A percentile compares a stretch with the other conserved stretches of the same genome.
These are phyloP conservation scores for Rhazya stricta DNA, from an alignment of 257 asterid genomes.

Conservation along the genomic window DNA sequence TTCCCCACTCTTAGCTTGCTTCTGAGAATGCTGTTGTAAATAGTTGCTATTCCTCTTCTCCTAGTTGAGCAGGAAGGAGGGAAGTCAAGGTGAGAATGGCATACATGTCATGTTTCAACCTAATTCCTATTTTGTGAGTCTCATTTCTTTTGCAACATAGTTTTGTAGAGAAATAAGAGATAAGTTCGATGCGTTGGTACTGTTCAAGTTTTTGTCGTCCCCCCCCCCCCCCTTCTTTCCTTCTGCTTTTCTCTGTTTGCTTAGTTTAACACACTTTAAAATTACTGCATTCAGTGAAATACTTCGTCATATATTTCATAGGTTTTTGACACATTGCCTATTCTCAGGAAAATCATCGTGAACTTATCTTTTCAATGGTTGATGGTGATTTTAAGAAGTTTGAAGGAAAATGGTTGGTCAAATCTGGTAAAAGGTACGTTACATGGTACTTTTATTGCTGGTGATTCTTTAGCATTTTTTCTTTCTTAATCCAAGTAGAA, in stretches of 20 bases:
- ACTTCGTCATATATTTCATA: neutral
- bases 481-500: neutral
- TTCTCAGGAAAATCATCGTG: slow-evolving; percentile 57
- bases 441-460: neutral
- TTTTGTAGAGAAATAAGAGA: neutral
- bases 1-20: neutral
- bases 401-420: slow-evolving; percentile 91
- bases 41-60: neutral
- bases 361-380: slow-evolving; percentile 84
- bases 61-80: neutral
- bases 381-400: slow-evolving; percentile 98
- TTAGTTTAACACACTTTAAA: neutral
- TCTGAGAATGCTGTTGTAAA: neutral
- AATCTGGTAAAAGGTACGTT: slow-evolving; percentile 58
- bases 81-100: neutral
- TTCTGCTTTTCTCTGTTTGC: neutral
- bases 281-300: neutral
- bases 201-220: no score
- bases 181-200: neutral
- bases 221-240: no score
- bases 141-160: neutral
- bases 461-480: neutral
- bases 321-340: neutral
- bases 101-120: neutral
- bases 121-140: neutral